phyloP scores from a whole-genome alignment of 1,284 basidiomycete species.

The Apiotrichum akiyoshidainum region DNA sequence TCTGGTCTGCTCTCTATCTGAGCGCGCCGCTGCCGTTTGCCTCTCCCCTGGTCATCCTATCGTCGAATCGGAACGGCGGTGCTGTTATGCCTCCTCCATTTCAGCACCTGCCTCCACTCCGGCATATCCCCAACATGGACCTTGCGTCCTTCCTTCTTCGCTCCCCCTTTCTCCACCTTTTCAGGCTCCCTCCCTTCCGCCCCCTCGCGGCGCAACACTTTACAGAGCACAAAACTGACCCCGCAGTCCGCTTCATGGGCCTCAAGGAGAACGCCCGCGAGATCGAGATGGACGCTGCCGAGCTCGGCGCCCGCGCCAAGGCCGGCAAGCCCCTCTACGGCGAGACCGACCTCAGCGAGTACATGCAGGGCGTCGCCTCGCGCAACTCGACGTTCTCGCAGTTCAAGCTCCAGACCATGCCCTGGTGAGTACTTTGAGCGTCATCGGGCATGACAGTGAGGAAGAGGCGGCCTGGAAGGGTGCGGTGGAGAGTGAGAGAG shows the following conservation, averaged over 20 bases:
- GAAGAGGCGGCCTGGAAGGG: too few species aligned
- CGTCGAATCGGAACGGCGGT: too few species aligned
- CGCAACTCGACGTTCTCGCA: slow-evolving; percentile 91
- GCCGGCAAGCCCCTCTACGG: slow-evolving; percentile 82
- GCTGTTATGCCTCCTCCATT: too few species aligned
- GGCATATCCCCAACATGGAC: not conserved
- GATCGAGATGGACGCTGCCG: slow-evolving; percentile 68
- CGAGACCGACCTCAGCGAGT: slow-evolving; percentile 72
- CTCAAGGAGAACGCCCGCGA: slow-evolving; percentile 89
- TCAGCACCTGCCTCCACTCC: too few species aligned
- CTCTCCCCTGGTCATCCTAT: too few species aligned
- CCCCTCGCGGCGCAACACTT: not conserved
- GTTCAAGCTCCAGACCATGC: slow-evolving; percentile 63
- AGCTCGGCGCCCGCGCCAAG: slow-evolving; percentile 66
- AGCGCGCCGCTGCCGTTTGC: too few species aligned
- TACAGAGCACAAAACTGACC: not conserved
- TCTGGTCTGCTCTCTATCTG: too few species aligned
- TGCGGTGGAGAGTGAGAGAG: too few species aligned
- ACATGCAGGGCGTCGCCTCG: slow-evolving; percentile 84
- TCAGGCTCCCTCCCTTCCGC: not conserved
- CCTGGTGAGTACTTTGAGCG: slow-evolving; percentile 61
- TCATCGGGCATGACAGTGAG: not conserved
- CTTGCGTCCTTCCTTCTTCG: too few species aligned
- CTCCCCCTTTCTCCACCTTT: not conserved
- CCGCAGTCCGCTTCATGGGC: slow-evolving; percentile 89